phyloP scores from a whole-genome alignment of 2,329 filamentous ascomycete species.

The Pestalotiopsis sp. region DNA sequence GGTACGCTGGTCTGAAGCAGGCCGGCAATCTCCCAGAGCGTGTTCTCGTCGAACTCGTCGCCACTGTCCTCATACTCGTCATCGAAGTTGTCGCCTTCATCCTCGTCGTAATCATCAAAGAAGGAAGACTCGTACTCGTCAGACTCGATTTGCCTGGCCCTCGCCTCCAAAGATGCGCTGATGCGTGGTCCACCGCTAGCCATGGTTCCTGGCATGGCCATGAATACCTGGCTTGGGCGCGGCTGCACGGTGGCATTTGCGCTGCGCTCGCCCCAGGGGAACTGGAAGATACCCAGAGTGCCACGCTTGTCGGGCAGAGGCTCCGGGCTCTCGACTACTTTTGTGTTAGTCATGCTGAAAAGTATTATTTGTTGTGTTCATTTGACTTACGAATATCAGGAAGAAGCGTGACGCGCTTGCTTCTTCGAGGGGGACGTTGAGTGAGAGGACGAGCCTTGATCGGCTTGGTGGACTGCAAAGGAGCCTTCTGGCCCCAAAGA shows the following conservation, averaged over 20 bases:
- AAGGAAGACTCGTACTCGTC: constrained; percentile 52
- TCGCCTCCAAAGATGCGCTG: constrained; percentile 31
- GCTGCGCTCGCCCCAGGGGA: constrained; percentile 66
- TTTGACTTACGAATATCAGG: constrained; percentile 52
- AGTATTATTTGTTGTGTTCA: background rate
- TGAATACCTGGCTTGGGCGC: constrained; percentile 37
- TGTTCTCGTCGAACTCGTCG: constrained; percentile 62
- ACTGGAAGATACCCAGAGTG: constrained; percentile 66
- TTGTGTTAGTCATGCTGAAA: background rate
- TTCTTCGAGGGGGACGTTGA: constrained; percentile 55
- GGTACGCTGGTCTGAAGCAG: constrained; percentile 56
- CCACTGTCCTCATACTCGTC: constrained; percentile 40
- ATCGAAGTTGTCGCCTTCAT: constrained; percentile 38
- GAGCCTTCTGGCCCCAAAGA: constrained; percentile 26
- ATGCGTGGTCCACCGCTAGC: constrained; percentile 37
- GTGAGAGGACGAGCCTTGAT: constrained; percentile 44
- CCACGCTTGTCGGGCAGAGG: constrained; percentile 59
- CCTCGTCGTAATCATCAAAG: constrained; percentile 61
- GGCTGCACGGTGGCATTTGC: constrained; percentile 52
- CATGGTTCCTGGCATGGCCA: constrained; percentile 56
- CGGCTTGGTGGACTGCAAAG: constrained; percentile 19
- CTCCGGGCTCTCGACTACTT: constrained; percentile 55
- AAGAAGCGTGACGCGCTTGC: constrained; percentile 58
- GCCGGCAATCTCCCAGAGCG: constrained; percentile 65
- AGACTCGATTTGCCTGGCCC: constrained; percentile 37